Conservation (phyloP, 345 rosid species). For the Rhodomyrtus tomentosa region DNA sequence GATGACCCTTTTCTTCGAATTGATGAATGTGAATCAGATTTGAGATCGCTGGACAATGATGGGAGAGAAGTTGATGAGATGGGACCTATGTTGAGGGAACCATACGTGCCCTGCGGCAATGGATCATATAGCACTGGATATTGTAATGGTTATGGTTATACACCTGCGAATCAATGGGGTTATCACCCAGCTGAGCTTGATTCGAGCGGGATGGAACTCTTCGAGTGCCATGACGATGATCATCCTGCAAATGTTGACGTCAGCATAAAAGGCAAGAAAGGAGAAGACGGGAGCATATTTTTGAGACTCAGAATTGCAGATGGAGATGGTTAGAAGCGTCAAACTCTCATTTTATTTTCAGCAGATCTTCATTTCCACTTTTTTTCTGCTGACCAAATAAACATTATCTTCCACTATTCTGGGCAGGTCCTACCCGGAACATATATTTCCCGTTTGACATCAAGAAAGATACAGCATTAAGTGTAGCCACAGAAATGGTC, state of each 20-base stretch:
- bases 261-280: slow-evolving; percentile 70
- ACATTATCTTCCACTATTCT: not conserved
- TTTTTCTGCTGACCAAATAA: not conserved
- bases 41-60: slow-evolving; percentile 34
- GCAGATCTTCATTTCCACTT: not conserved
- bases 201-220: slow-evolving; percentile 52
- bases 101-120: slow-evolving; percentile 22
- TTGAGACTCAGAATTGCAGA: slow-evolving; percentile 63
- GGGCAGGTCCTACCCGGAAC: slow-evolving; percentile 63
- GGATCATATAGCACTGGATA: slow-evolving; percentile 24
- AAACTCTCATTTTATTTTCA: not conserved
- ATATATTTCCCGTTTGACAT: slow-evolving; percentile 81
- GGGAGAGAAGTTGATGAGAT: slow-evolving; percentile 24
- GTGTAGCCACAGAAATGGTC: slow-evolving; percentile 95
- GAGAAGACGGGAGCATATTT: slow-evolving; percentile 54
- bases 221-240: slow-evolving; percentile 59
- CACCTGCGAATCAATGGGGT: slow-evolving; percentile 33
- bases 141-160: slow-evolving; percentile 25
- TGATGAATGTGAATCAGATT: slow-evolving; percentile 46
- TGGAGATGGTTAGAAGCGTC: slow-evolving; percentile 52
- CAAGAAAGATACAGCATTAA: slow-evolving; percentile 67
- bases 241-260: slow-evolving; percentile 43
- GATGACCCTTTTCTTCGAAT: slow-evolving; percentile 68
- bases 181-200: slow-evolving; percentile 45
- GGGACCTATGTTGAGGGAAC: slow-evolving; percentile 44